Conservation (phyloP, 805 yeast species). For the Starmerella apis region DNA sequence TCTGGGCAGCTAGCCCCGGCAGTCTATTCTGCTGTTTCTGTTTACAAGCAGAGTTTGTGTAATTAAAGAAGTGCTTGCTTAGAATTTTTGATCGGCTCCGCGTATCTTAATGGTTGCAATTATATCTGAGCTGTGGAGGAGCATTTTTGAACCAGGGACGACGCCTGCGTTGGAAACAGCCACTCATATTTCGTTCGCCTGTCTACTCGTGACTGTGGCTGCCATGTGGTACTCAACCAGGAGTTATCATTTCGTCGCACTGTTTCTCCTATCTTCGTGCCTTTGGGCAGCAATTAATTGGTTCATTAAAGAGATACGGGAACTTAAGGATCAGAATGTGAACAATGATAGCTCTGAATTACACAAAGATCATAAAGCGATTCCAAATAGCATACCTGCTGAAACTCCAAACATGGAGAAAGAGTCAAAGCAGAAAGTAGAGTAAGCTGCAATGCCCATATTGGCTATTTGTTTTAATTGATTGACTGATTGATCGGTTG, state of each 20-base stretch:
- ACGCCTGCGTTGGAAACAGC: slow-evolving; percentile 82
- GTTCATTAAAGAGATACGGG: slow-evolving; percentile 56
- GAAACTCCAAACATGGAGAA: neutral
- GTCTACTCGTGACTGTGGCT: slow-evolving; percentile 47
- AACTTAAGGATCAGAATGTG: neutral
- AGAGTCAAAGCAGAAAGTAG: neutral
- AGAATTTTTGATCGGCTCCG: too few relatives aligned
- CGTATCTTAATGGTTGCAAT: slow-evolving; percentile 27
- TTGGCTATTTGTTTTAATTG: too few relatives aligned
- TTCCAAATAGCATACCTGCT: too few relatives aligned
- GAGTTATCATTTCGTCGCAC: slow-evolving; percentile 52
- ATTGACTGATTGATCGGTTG: too few relatives aligned
- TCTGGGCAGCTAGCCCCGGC: too few relatives aligned
- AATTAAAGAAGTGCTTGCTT: too few relatives aligned
- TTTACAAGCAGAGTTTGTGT: too few relatives aligned
- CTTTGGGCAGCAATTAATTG: slow-evolving; percentile 78
- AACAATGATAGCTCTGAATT: neutral
- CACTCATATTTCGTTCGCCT: slow-evolving; percentile 70
- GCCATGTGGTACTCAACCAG: slow-evolving; percentile 51
- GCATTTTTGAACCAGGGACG: slow-evolving; percentile 86
- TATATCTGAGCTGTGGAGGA: slow-evolving; percentile 70
- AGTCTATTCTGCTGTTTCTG: too few relatives aligned
- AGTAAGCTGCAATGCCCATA: neutral
- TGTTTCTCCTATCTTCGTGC: slow-evolving; percentile 46
- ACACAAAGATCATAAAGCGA: neutral